These are phyloP conservation scores for Vaccinium darrowii DNA, from an alignment of 148 eudicot species.

Conservation along the genomic window DNA sequence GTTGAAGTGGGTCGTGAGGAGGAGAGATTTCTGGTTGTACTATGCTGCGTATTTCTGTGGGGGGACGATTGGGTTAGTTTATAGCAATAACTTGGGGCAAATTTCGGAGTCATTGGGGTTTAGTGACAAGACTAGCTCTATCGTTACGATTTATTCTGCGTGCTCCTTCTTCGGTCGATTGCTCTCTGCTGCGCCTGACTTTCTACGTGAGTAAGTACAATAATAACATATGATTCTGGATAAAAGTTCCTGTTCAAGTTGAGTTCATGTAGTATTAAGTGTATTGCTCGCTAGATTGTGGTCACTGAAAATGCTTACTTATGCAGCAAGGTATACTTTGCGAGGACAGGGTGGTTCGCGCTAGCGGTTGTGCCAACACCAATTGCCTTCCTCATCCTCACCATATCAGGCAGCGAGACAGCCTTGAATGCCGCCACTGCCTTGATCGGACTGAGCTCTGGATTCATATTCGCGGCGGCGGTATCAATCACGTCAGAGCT, in stretches of 20 bases:
- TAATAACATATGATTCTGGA: neutral
- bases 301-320: neutral
- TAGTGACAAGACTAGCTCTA: conserved; percentile 38
- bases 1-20: conserved; percentile 43
- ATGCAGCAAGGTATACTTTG: conserved; percentile 29
- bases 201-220: conserved; percentile 61
- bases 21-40: conserved; percentile 85
- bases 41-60: conserved; percentile 75
- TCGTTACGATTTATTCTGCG: conserved; percentile 67
- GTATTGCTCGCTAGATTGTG: neutral
- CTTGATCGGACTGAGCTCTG: conserved; percentile 31
- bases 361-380: conserved; percentile 27
- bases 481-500: conserved; percentile 33
- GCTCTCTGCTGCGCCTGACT: conserved; percentile 77
- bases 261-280: neutral
- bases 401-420: conserved; percentile 19
- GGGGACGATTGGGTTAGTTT: conserved; percentile 83
- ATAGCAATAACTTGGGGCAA: conserved; percentile 84
- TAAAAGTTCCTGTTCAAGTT: neutral
- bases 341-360: conserved; percentile 33
- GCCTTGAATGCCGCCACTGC: conserved; percentile 21
- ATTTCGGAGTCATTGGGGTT: conserved; percentile 81
- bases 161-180: conserved; percentile 88
- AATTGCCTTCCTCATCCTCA: conserved; percentile 22
- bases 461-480: conserved; percentile 30